phyloP scores from a whole-genome alignment of 2,329 filamentous ascomycete genomes.

The Xylariales sp. region DNA sequence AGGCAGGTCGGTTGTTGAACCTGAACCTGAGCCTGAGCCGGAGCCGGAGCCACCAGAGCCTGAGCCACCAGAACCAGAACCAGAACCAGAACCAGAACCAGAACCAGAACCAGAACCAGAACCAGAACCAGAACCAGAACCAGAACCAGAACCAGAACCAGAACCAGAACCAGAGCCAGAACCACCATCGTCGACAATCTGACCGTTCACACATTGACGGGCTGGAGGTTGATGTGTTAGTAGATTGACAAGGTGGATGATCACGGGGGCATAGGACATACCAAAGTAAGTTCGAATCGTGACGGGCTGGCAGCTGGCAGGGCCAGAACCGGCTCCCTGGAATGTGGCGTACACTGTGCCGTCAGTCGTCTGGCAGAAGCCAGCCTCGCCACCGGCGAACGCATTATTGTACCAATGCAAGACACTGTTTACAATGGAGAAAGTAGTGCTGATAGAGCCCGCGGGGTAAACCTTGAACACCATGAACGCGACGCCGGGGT shows the following conservation, averaged over 20 bases:
- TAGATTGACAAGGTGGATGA: background rate
- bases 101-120: no score
- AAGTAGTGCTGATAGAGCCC: constrained; percentile 34
- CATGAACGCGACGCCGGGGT: constrained; percentile 37
- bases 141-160: no score
- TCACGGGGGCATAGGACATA: constrained; percentile 14
- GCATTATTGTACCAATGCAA: constrained; percentile 46
- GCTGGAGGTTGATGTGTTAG: background rate
- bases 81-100: no score
- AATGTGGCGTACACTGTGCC: constrained; percentile 44
- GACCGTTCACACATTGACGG: constrained; percentile 35
- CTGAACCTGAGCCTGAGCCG: background rate
- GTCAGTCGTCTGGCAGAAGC: constrained; percentile 44
- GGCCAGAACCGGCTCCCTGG: constrained; percentile 25
- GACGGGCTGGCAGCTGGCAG: constrained; percentile 39
- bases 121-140: no score
- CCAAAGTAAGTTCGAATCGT: constrained; percentile 33
- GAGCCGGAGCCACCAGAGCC: background rate
- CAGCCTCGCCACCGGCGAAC: constrained; percentile 44
- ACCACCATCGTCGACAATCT: constrained; percentile 18
- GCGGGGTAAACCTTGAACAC: constrained; percentile 30
- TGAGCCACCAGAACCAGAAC: background rate
- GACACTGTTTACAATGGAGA: constrained; percentile 37
- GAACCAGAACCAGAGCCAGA: background rate
- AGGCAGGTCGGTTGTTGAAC: background rate